These are phyloP conservation scores for Tolypocladium guangdongense DNA, from an alignment of 2,329 filamentous ascomycete genomes.

Conservation along the genomic window DNA sequence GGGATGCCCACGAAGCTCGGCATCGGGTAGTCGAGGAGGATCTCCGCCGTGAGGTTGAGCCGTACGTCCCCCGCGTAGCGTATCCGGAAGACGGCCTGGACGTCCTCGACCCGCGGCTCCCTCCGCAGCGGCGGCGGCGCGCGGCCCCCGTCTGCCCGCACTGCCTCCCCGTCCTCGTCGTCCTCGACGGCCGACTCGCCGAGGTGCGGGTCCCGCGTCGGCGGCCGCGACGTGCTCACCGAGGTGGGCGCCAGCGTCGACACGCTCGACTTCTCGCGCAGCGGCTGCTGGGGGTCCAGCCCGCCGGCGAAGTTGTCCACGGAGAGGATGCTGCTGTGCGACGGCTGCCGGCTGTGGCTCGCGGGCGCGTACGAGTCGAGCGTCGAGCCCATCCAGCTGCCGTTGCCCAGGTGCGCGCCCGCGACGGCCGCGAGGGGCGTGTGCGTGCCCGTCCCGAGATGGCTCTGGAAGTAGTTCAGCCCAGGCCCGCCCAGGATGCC, in stretches of 20 bases:
- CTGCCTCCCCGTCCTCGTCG: slow-evolving; percentile 14
- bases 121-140: slow-evolving; percentile 21
- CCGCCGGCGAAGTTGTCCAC: slow-evolving; percentile 26
- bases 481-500: slow-evolving; percentile 63
- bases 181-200: slow-evolving; percentile 27
- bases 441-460: slow-evolving; percentile 64
- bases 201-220: slow-evolving; percentile 39
- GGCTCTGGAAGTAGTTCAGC: slow-evolving; percentile 73
- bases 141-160: slow-evolving; percentile 4
- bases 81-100: slow-evolving; percentile 87
- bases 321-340: slow-evolving; percentile 34
- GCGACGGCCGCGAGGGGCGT: slow-evolving; percentile 73
- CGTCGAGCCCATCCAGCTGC: slow-evolving; percentile 20
- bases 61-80: slow-evolving; percentile 80
- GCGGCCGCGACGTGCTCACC: slow-evolving; percentile 41
- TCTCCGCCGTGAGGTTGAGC: slow-evolving; percentile 85
- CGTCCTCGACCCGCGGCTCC: slow-evolving; percentile 71
- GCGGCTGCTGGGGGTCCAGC: slow-evolving; percentile 25
- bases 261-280: slow-evolving; percentile 51
- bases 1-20: slow-evolving; percentile 95
- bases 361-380: slow-evolving; percentile 5
- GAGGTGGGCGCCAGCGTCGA: slow-evolving; percentile 49
- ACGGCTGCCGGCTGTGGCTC: slow-evolving; percentile 31
- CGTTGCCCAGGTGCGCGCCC: slow-evolving; percentile 41
- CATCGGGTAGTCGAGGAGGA: slow-evolving; percentile 96